Percentiles rank a stretch among this genome's conserved stretches.
These are phyloP conservation scores for Hypoxylon rubiginosum DNA, from an alignment of 2,329 filamentous ascomycete species.

Conservation along the genomic window DNA sequence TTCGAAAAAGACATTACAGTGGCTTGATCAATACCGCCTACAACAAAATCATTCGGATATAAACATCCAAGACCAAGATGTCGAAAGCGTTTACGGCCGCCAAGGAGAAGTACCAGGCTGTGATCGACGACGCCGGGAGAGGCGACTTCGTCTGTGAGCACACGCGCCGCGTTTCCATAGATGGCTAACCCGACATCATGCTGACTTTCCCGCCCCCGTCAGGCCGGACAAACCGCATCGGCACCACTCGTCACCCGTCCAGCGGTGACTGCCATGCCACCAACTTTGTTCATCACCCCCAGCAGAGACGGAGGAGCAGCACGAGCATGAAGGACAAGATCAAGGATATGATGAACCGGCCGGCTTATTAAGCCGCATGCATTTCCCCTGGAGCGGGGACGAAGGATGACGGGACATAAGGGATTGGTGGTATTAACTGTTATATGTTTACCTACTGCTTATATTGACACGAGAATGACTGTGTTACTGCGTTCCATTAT, in stretches of 20 bases:
- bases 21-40: not conserved
- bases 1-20: not conserved
- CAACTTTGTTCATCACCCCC: constrained; percentile 46
- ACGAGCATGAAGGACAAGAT: constrained; percentile 48
- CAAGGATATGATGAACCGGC: constrained; percentile 49
- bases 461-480: not conserved
- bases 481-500: not conserved
- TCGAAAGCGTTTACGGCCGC: constrained; percentile 50
- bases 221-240: constrained; percentile 52
- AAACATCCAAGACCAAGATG: constrained; percentile 43
- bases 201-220: constrained; percentile 11
- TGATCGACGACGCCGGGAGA: constrained; percentile 51
- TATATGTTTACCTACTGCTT: not conserved
- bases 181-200: constrained; percentile 1
- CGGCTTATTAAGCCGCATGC: constrained; percentile 44
- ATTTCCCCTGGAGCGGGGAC: not conserved
- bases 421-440: not conserved
- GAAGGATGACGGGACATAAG: not conserved
- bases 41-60: constrained; percentile 4
- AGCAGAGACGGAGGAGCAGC: constrained; percentile 49
- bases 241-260: constrained; percentile 47
- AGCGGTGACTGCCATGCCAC: constrained; percentile 46
- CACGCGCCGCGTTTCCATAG: not conserved
- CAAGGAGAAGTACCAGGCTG: constrained; percentile 53
- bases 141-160: constrained; percentile 51